Conservation (phyloP, 306 rosid genomes). For the Senna tora region DNA sequence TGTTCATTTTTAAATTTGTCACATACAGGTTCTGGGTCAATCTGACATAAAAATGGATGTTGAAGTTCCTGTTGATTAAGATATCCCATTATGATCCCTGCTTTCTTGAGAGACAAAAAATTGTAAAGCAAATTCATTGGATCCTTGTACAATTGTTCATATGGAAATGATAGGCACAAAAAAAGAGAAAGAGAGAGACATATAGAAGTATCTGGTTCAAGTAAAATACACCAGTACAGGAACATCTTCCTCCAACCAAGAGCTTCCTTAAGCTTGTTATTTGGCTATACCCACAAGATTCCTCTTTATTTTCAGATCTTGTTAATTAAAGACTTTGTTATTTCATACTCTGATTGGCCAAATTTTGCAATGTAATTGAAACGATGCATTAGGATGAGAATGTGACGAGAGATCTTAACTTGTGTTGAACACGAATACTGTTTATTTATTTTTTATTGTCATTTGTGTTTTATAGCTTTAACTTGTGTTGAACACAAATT, state of each 20-base stretch:
- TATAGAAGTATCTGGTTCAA: neutral
- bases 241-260: neutral
- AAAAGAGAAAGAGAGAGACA: neutral
- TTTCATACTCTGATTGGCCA: neutral
- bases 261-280: neutral
- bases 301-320: neutral
- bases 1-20: constrained; percentile 20
- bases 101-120: constrained; percentile 33
- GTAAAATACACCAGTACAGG: neutral
- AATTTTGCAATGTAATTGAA: neutral
- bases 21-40: constrained; percentile 76
- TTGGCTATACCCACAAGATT: neutral
- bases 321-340: neutral
- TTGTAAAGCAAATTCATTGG: constrained; percentile 25
- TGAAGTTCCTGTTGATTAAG: constrained; percentile 80
- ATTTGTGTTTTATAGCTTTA: neutral
- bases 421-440: too few species aligned
- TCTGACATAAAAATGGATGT: constrained; percentile 80
- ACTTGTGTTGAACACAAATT: too few species aligned
- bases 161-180: constrained; percentile 42
- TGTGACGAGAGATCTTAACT: neutral
- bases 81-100: constrained; percentile 14
- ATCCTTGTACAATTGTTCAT: constrained; percentile 40
- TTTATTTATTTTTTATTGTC: too few species aligned
- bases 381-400: neutral